These are phyloP conservation scores for Trametes gibbosa DNA, from an alignment of 768 basidiomycete genomes.

Conservation along the genomic window DNA sequence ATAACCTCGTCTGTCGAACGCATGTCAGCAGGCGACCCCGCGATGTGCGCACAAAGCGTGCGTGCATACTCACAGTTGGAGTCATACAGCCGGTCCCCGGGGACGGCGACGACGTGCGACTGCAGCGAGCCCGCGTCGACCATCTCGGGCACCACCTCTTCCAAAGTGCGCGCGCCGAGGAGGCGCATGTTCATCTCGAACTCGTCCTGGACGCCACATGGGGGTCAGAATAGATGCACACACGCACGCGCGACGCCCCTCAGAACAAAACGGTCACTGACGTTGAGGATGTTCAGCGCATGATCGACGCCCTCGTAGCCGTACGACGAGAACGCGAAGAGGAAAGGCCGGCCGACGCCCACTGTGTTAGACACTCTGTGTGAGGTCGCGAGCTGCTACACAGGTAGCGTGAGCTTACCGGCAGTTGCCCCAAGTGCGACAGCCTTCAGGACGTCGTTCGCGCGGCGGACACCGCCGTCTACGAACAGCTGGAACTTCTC, in stretches of 20 bases:
- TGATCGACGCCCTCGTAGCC: conserved; percentile 84
- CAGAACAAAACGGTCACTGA: too few species aligned
- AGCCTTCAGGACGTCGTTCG: conserved; percentile 88
- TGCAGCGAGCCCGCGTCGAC: conserved; percentile 77
- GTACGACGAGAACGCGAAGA: conserved; percentile 88
- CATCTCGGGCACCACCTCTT: conserved; percentile 84
- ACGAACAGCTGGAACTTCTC: conserved; percentile 81
- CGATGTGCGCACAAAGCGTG: not conserved
- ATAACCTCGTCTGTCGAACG: conserved; percentile 39
- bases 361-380: conserved; percentile 50
- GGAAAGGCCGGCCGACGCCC: conserved; percentile 81
- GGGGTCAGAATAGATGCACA: not conserved
- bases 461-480: conserved; percentile 93
- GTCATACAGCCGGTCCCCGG: conserved; percentile 72
- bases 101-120: conserved; percentile 64
- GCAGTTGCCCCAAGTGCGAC: conserved; percentile 88
- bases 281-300: conserved; percentile 75
- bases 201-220: conserved; percentile 63
- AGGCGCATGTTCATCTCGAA: conserved; percentile 98
- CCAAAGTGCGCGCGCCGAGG: conserved; percentile 77
- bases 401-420: conserved; percentile 37
- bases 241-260: too few species aligned
- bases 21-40: not conserved
- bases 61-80: conserved; percentile 66
- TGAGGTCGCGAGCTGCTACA: conserved; percentile 19